A percentile compares a stretch with the other conserved stretches of the same genome.
Evolutionary conservation across 179 eudicot species (phyloP).

Genomic region (Carnegiea gigantea): DNA sequence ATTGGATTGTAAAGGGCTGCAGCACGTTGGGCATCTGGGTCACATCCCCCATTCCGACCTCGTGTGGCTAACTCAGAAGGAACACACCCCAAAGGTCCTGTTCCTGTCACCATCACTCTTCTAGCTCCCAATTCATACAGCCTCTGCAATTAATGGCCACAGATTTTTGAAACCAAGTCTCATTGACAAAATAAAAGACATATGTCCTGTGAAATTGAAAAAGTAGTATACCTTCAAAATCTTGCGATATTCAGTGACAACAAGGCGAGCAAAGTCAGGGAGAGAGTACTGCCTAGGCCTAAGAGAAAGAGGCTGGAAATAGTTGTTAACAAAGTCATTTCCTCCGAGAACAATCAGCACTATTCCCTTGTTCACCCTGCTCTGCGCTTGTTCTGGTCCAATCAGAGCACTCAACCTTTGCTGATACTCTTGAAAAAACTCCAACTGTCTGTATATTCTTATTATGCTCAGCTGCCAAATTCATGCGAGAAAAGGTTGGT

Average conservation of each 20-base stretch:
- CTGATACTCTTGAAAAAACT: constrained; percentile 39
- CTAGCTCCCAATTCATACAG: constrained; percentile 43
- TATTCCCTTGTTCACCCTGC: constrained; percentile 34
- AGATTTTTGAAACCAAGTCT: too few species aligned
- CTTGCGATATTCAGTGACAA: constrained; percentile 39
- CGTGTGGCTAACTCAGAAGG: constrained; percentile 40
- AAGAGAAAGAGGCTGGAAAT: constrained; percentile 35
- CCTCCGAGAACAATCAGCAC: constrained; percentile 41
- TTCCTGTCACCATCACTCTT: constrained; percentile 42
- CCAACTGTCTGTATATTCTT: constrained; percentile 34
- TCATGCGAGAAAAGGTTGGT: neutral
- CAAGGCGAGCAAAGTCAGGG: constrained; percentile 30
- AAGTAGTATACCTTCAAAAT: constrained; percentile 22
- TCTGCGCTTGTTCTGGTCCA: constrained; percentile 32
- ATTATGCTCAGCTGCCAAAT: constrained; percentile 48
- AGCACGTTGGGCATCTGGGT: constrained; percentile 31
- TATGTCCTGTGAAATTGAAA: too few species aligned
- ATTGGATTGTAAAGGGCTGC: constrained; percentile 36
- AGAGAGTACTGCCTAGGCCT: constrained; percentile 34
- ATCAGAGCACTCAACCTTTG: constrained; percentile 27
- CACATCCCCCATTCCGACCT: constrained; percentile 36
- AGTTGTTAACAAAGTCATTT: constrained; percentile 50
- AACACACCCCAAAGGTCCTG: constrained; percentile 49
- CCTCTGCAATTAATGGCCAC: constrained; percentile 26
- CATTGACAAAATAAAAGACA: too few species aligned